Evolutionary conservation across 495 filamentous ascomycete species (phyloP), one percentile per base, ranked within the genome.

Genomic region (Astrothelium macrocarpum): DNA sequence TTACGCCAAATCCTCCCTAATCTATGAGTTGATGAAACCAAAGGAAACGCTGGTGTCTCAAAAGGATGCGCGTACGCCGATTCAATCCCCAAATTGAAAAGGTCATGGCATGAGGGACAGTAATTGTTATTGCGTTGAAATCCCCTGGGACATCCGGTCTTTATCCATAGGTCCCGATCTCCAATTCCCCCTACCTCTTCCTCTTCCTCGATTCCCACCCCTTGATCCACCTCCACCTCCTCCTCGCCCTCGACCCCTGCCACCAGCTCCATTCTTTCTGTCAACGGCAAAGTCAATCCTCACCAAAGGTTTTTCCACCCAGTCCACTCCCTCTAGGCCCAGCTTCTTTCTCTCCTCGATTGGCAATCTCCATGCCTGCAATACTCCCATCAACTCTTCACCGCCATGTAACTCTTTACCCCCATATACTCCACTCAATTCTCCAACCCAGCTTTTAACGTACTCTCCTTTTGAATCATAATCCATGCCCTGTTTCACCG

Each of bases 391-490:
- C 26, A 82, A 26, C 75, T 76, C 68, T 71, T 81, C 67, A 1
- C 64, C 68, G 4, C 28, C 34, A n/a, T 53, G 29, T 16, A 56
- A 43, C 20, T 25, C 59, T 36, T 53, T 45, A 25, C 61, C 67
- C 12, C 68, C 34, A 39, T 62, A 62, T 2, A 87, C 69, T 26
- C 70, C 69, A 26, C 79, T 68, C 42, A 89, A 64, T 69, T 90
- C 88, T 11, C 78, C 78, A 0, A 89, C 77, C 88, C 88, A 90
- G 12, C 79, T 73, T 26, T 80, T 80, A 2, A 89, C 80, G 66
- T 89, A 90, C n/a, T 78, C 73, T 20, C 84, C 88, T 0, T 80
- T 71, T 2, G 77, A 75, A 70, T 89, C 87, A 68, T 90, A 90
- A 59, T 90, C 86, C 63, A 84, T 76, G 0, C 82, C 84, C 69